Evolutionary conservation across 2,329 filamentous ascomycete genomes (phyloP).

Genomic region (Falciphora oryzae): DNA sequence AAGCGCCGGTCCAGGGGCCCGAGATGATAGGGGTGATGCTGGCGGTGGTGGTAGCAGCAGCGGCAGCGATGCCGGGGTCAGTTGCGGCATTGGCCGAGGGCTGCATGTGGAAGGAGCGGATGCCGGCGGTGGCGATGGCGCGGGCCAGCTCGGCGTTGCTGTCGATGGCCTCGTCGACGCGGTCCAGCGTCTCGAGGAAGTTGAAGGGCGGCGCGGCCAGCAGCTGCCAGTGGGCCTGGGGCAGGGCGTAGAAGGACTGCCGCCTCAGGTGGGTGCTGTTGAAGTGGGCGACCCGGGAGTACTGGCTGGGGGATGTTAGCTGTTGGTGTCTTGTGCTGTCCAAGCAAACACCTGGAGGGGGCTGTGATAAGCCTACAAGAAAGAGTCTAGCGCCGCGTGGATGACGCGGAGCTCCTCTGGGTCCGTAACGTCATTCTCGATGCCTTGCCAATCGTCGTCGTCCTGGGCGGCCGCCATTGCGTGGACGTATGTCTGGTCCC

Average conservation of each 20-base stretch:
- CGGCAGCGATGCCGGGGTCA: conserved; percentile 1
- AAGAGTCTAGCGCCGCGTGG: conserved; percentile 80
- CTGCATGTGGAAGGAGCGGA: conserved; percentile 57
- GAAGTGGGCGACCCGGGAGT: conserved; percentile 77
- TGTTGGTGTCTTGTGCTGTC: not conserved
- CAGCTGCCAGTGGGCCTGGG: conserved; percentile 75
- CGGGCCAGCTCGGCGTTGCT: conserved; percentile 78
- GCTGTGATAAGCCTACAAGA: conserved; percentile 56
- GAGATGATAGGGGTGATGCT: conserved; percentile 41
- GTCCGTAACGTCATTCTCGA: conserved; percentile 63
- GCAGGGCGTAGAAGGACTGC: conserved; percentile 88
- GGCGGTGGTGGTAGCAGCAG: not conserved
- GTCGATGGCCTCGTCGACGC: conserved; percentile 83
- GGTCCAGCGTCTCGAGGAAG: conserved; percentile 70
- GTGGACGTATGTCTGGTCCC: not conserved
- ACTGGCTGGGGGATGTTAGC: conserved; percentile 53
- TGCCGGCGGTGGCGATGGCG: conserved; percentile 64
- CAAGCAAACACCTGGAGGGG: conserved; percentile 8
- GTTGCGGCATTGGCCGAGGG: not conserved
- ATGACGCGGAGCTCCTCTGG: conserved; percentile 76
- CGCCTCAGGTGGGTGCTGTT: conserved; percentile 87
- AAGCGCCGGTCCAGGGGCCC: conserved; percentile 61
- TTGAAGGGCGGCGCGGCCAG: conserved; percentile 78
- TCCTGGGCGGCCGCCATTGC: conserved; percentile 17
- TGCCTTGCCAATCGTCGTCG: conserved; percentile 49